Conservation (phyloP, 495 filamentous ascomycete species). For the Podospora comata region DNA sequence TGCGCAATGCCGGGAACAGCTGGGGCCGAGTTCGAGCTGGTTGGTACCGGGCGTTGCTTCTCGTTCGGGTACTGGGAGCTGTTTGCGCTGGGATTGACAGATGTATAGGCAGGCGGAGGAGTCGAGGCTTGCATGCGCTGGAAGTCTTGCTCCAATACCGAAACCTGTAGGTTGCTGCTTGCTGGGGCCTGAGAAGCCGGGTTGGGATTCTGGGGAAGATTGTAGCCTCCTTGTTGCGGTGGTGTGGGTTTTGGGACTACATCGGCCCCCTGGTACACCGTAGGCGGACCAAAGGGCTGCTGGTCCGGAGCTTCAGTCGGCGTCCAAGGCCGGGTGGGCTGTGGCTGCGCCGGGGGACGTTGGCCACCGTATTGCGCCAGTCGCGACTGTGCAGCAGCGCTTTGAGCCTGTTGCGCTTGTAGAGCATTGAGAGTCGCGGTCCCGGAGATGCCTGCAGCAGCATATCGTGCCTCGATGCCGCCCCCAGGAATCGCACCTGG, state of each 20-base stretch:
- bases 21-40: slow-evolving; percentile 39
- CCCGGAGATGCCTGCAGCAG: slow-evolving; percentile 82
- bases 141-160: slow-evolving; percentile 81
- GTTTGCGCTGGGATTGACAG: slow-evolving; percentile 54
- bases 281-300: slow-evolving; percentile 87
- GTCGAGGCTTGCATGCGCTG: slow-evolving; percentile 81
- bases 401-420: slow-evolving; percentile 77
- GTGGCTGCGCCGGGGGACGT: slow-evolving; percentile 35
- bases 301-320: slow-evolving; percentile 88
- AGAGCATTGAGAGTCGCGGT: slow-evolving; percentile 74
- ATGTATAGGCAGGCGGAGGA: slow-evolving; percentile 90
- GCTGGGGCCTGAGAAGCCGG: slow-evolving; percentile 24
- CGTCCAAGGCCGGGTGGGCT: slow-evolving; percentile 80
- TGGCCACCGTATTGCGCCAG: slow-evolving; percentile 64
- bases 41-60: slow-evolving; percentile 55
- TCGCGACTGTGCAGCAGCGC: slow-evolving; percentile 75
- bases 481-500: slow-evolving; percentile 64
- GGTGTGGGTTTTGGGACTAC: slow-evolving; percentile 40
- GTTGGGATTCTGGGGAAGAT: slow-evolving; percentile 34
- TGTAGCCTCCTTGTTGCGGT: slow-evolving; percentile 27
- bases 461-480: slow-evolving; percentile 85
- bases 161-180: slow-evolving; percentile 43
- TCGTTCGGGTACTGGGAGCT: slow-evolving; percentile 68
- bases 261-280: slow-evolving; percentile 83
- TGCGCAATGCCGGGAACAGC: slow-evolving; percentile 17